A percentile compares a stretch with the other conserved stretches of the same genome.
Conservation (phyloP, 768 basidiomycete genomes). For the Kwoniella dejecticola region DNA sequence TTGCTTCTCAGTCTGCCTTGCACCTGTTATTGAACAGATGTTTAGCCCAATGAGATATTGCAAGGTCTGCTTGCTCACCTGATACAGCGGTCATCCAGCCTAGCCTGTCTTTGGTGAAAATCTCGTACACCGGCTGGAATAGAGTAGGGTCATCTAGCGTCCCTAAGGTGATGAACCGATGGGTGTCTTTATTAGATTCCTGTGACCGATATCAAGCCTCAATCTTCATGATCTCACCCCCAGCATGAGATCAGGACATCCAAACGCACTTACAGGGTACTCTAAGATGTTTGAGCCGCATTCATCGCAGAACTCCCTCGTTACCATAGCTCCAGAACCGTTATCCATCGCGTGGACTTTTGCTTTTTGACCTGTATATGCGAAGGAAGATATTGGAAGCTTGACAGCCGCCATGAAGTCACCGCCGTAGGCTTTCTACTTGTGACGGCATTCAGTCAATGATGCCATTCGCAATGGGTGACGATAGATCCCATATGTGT, state of each 20-base stretch:
- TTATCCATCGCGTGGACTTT: conserved; percentile 3
- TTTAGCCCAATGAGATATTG: background rate
- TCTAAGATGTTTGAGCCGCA: background rate
- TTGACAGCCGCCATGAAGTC: background rate
- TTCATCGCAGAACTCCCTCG: background rate
- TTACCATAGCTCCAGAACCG: background rate
- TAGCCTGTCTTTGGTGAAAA: background rate
- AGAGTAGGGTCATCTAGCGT: background rate
- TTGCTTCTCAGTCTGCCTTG: too few species aligned
- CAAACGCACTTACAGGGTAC: background rate
- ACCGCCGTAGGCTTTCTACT: conserved; percentile 1
- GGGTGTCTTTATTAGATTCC: background rate
- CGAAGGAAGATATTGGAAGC: background rate
- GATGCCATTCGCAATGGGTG: too few species aligned
- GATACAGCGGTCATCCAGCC: background rate
- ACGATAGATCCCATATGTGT: too few species aligned
- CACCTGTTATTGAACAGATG: background rate
- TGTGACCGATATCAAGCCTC: background rate
- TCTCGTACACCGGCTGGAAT: background rate
- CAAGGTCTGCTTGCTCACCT: background rate
- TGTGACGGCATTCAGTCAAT: too few species aligned
- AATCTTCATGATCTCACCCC: background rate
- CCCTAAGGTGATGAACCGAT: background rate
- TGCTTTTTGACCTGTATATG: background rate
- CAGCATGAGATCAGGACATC: background rate